phyloP scores from a whole-genome alignment of 1,284 basidiomycete genomes.

The Sporisorium reilianum region DNA sequence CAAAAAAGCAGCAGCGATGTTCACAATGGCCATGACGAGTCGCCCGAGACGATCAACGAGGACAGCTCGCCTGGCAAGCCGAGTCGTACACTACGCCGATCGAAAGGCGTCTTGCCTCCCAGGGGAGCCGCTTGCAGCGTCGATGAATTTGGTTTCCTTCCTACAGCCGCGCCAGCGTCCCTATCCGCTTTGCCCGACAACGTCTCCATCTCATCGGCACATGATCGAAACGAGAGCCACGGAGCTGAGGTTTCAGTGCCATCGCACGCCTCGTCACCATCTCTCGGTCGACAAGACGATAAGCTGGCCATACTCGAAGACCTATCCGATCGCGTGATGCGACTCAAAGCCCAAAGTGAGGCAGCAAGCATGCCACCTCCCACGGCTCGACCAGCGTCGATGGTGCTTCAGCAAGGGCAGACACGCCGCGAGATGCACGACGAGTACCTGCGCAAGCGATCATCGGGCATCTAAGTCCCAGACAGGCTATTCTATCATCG shows the following conservation, averaged over 20 bases:
- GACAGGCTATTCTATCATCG: neutral
- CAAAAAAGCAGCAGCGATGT: conserved; percentile 10
- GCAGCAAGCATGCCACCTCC: conserved; percentile 40
- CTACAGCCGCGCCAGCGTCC: neutral
- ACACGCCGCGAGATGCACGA: conserved; percentile 41
- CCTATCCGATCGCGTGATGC: conserved; percentile 27
- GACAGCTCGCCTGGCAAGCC: conserved; percentile 9
- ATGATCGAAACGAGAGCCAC: neutral
- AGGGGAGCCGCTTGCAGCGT: conserved; percentile 14
- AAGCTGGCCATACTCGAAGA: conserved; percentile 39
- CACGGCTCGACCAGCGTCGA: conserved; percentile 1
- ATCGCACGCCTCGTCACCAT: neutral
- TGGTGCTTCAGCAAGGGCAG: conserved; percentile 10
- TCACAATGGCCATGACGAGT: neutral
- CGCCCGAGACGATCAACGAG: neutral
- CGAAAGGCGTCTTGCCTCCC: conserved; percentile 23
- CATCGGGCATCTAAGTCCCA: neutral
- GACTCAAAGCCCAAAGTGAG: conserved; percentile 26
- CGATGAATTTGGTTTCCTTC: conserved; percentile 23
- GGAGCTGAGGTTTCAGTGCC: neutral
- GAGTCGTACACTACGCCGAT: conserved; percentile 17
- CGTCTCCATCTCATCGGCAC: neutral
- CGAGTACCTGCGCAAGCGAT: conserved; percentile 29
- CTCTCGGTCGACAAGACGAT: conserved; percentile 16
- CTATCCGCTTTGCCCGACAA: neutral